phyloP scores from a whole-genome alignment of 768 basidiomycete genomes.

The Rhizopogon roseolus region DNA sequence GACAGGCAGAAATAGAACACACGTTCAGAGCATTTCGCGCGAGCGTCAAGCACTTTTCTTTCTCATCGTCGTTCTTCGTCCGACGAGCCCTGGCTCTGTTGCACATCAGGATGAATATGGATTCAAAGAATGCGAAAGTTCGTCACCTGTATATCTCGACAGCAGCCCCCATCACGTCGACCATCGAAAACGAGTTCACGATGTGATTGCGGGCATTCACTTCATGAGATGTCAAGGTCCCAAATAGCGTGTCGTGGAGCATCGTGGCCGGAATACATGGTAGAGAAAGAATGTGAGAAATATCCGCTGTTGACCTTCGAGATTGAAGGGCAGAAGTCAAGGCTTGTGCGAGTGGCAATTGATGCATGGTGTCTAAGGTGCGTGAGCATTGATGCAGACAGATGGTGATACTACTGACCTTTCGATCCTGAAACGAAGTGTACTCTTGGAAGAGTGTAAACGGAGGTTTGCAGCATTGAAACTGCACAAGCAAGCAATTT shows the following conservation, averaged over 20 bases:
- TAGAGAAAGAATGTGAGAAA: slow-evolving; percentile 50
- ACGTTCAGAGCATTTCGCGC: slow-evolving; percentile 65
- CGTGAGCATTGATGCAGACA: slow-evolving; percentile 9
- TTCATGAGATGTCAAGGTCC: slow-evolving; percentile 43
- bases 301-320: slow-evolving; percentile 51
- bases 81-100: slow-evolving; percentile 28
- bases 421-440: slow-evolving; percentile 10
- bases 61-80: slow-evolving; percentile 29
- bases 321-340: slow-evolving; percentile 43
- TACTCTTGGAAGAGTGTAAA: slow-evolving; percentile 42
- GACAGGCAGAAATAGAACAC: slow-evolving; percentile 56
- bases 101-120: slow-evolving; percentile 2
- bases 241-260: slow-evolving; percentile 43
- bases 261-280: slow-evolving; percentile 35
- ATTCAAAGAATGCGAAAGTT: background rate
- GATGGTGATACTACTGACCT: slow-evolving; percentile 10
- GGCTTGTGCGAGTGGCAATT: slow-evolving; percentile 15
- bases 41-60: slow-evolving; percentile 37
- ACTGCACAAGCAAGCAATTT: slow-evolving; percentile 48
- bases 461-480: slow-evolving; percentile 38
- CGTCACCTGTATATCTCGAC: slow-evolving; percentile 32
- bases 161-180: slow-evolving; percentile 48
- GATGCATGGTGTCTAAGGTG: slow-evolving; percentile 26
- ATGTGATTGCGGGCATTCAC: slow-evolving; percentile 32
- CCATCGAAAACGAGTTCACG: slow-evolving; percentile 32